Evolutionary conservation across 768 basidiomycete genomes (phyloP), one percentile per base, ranked within the genome.

Genomic region (Crucibulum laeve): DNA sequence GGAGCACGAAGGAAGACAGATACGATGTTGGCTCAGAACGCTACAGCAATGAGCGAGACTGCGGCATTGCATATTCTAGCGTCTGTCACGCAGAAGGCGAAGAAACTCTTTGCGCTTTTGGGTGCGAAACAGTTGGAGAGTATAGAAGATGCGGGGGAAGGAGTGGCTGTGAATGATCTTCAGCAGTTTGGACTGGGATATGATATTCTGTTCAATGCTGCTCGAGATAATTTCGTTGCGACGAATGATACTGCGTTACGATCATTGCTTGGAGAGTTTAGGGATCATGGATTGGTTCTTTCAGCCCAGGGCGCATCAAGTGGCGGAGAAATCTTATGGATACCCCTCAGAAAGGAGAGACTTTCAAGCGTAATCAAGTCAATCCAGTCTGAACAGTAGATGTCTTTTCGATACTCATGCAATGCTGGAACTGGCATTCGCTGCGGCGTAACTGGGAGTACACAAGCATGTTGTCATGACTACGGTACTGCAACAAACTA

Each of bases 221-320:
- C 91, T 6, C 68, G 86, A 42, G 87, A 89, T 38, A 75, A 87
- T 37, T 95, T 97, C 53, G 79, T 97, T 38, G 92, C 94, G 7
- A 84, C 87, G 30, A 92, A 82, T 60, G 92, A 94, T 52, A 87
- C 84, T 3, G 80, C 91, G 26, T 70, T 95, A 55, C 74, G 87
- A 33, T 77, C 90, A 6, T 69, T 95, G 25, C 66, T 98, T 40
- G 83, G 83, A 10, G 96, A 98, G 63, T 98, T 94, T 62, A 77
- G 79, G 53, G 96, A 98, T 61, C 96, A 99, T 51, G 81, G 80
- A 2, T 59, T 97, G 57, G 80, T 97, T n/a, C 69, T 90, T 30
- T 61, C 67, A 23, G 62, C 69, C 6, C 68, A 68, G 52, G 59
- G 69, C 45, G 63, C 66, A 30, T 53, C 74, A 5, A 67, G 68